phyloP scores from a whole-genome alignment of 108 stramenopile genomes.

The Nannochloropsis salina region DNA sequence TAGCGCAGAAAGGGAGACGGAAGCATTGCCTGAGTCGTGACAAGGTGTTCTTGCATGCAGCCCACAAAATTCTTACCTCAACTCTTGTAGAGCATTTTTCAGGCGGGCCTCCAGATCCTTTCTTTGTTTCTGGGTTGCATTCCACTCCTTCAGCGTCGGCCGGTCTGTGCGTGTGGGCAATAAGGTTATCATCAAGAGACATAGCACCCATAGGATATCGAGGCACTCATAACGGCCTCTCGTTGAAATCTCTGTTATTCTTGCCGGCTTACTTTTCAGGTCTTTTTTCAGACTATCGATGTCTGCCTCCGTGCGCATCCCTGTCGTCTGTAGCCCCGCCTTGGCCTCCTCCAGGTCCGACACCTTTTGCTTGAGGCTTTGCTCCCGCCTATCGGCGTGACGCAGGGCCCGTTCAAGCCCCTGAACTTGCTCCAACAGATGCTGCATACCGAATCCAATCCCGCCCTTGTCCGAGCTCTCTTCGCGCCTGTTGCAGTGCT shows the following conservation, averaged over 20 bases:
- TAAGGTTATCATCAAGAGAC: no score
- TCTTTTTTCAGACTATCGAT: constrained; percentile 6
- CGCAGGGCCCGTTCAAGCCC: constrained; percentile 20
- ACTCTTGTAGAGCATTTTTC: constrained; percentile 36
- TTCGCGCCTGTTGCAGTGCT: not conserved
- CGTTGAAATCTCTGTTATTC: no score
- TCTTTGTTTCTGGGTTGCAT: constrained; percentile 33
- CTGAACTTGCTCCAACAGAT: constrained; percentile 33
- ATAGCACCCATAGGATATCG: no score
- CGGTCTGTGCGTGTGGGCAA: constrained; percentile 25
- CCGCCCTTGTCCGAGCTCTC: not conserved
- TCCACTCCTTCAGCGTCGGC: constrained; percentile 40
- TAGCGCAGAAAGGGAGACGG: no score
- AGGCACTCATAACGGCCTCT: no score
- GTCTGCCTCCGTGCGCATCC: not conserved
- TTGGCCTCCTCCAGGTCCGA: not conserved
- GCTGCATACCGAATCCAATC: not conserved
- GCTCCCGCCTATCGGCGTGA: constrained; percentile 9
- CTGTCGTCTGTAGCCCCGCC: not conserved
- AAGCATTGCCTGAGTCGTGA: no score
- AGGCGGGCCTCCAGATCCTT: not conserved
- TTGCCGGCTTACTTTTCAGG: not conserved
- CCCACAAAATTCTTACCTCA: not conserved
- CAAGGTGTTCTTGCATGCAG: no score
- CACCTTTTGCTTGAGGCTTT: constrained; percentile 30